Evolutionary conservation across 129 eudicot genomes (phyloP), one percentile per base, ranked within the genome.

Genomic region (Artemisia argyi): DNA sequence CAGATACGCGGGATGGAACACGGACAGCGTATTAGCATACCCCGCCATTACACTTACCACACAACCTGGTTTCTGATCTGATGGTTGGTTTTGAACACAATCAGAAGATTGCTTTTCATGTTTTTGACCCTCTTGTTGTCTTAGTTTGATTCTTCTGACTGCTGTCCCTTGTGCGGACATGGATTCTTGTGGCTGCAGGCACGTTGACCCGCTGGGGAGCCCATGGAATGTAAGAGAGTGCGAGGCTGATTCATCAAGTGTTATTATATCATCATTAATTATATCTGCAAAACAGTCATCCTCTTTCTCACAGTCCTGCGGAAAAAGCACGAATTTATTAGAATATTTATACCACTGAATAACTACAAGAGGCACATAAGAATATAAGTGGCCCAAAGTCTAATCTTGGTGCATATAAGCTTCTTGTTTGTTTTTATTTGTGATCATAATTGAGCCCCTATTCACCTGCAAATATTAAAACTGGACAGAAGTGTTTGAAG

Each of bases 281-380:
- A 95, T 90, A 54, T 90, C 96, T 9, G 86, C 91, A 35, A 87
- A 90, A 42, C 88, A 84, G 14, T 95, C 98, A 1, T 88, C 98
- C 69, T 71, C 92, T 15, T 55, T 71, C 8, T 73, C 76, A 50
- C 5, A n/a, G 13, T 60, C 80, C 92, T 87, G 89, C 24, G 4
- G 32, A 18, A 30, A 48, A 32, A 42, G 4, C 20, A 65, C 30
- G 1, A 35, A 6, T 35, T 35, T 39, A 65, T 22, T 24, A 22
- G 65, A 60, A 24, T 10, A 22, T 11, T 59, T 59, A 11, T 4
- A 60, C 65, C 62, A 17, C 65, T 2, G 1, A 13, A 16, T 26
- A 58, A 1, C 44, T 61, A 26, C 12, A 30, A 13, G 44, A 3
- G 47, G 20, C 42, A 12, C 46, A 28, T 1, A 39, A 39, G 9